Evolutionary conservation across 345 rosid genomes (phyloP), one percentile per base, ranked within the genome.

Genomic region (Citrus glauca): DNA sequence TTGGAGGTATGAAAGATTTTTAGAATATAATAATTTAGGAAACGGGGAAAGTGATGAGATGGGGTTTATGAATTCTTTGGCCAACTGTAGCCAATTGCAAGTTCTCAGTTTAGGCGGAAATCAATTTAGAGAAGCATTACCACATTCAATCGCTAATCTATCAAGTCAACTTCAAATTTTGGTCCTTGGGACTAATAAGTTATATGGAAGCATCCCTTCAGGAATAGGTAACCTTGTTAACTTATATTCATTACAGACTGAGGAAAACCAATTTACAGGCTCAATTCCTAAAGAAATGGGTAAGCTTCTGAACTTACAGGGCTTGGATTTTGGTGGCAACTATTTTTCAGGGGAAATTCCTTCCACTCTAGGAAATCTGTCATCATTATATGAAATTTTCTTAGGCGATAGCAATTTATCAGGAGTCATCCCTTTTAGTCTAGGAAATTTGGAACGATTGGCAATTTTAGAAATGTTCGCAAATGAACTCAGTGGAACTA

Each of bases 401-500:
- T 80, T 83, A 17, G 1, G 6, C 0, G 13, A 42, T 2, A 85
- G 84, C 55, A 37, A 61, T 6, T 30, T 84, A 0, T 60, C 73
- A 16, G 84, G 84, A 22, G 59, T 5, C 1, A 77, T 87, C 7
- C 86, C 86, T 70, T 32, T 55, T 1, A 78, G 74, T 60, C 57
- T 84, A 0, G 81, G 86, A 13, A 55, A 69, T 30, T 24, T 77
- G 48, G 40, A 53, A 64, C 33, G 9, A 1, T 38, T 84, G 55
- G 2, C 14, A 48, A 1, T 3, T 2, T 13, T 82, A 0, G 30
- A 79, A 27, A 76, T 87, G 50, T 72, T 30, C 19, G 22, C 48
- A 16, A 87, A 84, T 74, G 16, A 74, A 7, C 72, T 84, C 20
- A 66, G 17, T 6, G 87, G 87, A 9, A 19, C 30, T 27, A 70